Conservation (phyloP, 306 rosid species). For the Macrotyloma uniflorum region DNA sequence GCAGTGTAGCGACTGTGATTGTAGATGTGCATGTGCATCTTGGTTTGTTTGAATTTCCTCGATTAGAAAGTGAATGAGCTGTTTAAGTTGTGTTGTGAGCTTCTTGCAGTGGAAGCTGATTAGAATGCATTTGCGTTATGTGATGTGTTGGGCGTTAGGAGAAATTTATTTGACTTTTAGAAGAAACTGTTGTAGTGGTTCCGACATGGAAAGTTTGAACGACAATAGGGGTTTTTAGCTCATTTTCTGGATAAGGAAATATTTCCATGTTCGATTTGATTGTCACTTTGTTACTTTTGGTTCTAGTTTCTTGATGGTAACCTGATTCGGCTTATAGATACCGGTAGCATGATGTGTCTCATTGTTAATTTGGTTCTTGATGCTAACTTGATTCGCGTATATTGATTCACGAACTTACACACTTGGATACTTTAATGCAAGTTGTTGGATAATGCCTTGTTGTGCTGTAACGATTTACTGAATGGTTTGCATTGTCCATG, state of each 20-base stretch:
- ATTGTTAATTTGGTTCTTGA: conserved; percentile 5
- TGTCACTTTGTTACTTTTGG: background rate
- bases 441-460: background rate
- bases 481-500: conserved; percentile 20
- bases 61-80: conserved; percentile 8
- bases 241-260: conserved; percentile 21
- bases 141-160: background rate
- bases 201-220: conserved; percentile 15
- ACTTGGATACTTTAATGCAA: background rate
- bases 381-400: background rate
- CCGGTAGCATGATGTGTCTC: background rate
- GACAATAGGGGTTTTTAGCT: conserved; percentile 22
- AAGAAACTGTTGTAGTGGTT: background rate
- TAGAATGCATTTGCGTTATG: background rate
- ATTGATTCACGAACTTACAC: background rate
- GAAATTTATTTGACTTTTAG: conserved; percentile 10
- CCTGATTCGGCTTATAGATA: background rate
- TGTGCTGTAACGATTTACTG: background rate
- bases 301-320: conserved; percentile 5
- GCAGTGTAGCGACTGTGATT: conserved; percentile 20
- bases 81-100: conserved; percentile 26
- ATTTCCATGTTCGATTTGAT: background rate
- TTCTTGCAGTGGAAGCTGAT: conserved; percentile 29
- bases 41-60: conserved; percentile 5
- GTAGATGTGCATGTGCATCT: conserved; percentile 1